phyloP scores from a whole-genome alignment of 257 asterid species.

The Solanum appendiculatum region DNA sequence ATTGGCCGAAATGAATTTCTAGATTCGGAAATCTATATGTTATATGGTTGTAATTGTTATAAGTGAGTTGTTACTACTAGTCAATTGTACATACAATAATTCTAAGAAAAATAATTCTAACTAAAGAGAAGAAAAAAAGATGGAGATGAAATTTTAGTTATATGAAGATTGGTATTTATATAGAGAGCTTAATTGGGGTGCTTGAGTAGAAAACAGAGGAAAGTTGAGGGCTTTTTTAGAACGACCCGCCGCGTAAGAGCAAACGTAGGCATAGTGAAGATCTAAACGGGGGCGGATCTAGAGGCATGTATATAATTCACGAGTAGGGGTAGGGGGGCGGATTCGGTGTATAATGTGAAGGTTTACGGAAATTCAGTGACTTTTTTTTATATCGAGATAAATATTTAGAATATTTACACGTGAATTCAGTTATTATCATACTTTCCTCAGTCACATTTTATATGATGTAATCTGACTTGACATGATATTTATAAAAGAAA shows the following conservation, averaged over 20 bases:
- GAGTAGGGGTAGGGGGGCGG: neutral
- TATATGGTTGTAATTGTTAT: neutral
- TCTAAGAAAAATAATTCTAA: neutral
- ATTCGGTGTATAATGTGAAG: neutral
- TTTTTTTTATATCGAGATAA: too few species aligned
- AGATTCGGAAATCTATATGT: neutral
- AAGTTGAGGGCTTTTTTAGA: neutral
- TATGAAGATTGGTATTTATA: neutral
- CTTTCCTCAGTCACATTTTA: neutral
- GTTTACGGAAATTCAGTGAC: neutral
- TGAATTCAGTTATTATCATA: too few species aligned
- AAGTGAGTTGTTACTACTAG: neutral
- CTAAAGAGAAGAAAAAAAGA: neutral
- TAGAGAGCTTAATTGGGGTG: neutral
- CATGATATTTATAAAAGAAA: too few species aligned
- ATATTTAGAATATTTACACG: too few species aligned
- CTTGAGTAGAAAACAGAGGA: neutral
- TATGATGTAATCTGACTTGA: neutral
- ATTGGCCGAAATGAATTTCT: neutral
- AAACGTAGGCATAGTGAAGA: neutral
- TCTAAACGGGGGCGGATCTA: neutral
- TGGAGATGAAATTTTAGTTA: neutral
- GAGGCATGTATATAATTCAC: neutral
- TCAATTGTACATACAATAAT: neutral
- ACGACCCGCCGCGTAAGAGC: neutral